These are phyloP conservation scores for Extremus antarcticus DNA, from an alignment of 495 filamentous ascomycete species.

Conservation along the genomic window DNA sequence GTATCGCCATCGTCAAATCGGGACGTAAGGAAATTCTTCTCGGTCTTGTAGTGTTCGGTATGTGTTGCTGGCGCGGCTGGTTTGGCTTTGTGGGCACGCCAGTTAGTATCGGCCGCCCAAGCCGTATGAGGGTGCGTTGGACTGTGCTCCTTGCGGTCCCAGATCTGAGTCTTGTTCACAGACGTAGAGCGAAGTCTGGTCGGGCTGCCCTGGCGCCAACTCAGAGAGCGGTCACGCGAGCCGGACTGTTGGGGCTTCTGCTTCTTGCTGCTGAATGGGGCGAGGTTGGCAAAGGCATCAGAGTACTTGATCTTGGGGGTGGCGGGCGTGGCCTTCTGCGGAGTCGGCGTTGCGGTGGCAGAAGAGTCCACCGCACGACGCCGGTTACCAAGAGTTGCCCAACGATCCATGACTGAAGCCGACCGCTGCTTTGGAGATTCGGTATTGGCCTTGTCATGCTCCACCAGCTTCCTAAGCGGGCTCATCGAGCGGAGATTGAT, in stretches of 20 bases:
- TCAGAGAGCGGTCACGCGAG: constrained; percentile 3
- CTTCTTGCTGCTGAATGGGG: constrained; percentile 22
- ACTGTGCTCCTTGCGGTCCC: constrained; percentile 19
- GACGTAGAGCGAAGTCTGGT: constrained; percentile 9
- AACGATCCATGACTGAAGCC: constrained; percentile 59
- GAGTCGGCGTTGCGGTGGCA: not conserved
- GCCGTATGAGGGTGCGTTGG: not conserved
- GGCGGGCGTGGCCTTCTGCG: constrained; percentile 5
- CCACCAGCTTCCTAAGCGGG: constrained; percentile 37
- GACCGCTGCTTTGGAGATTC: constrained; percentile 39
- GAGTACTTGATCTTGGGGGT: constrained; percentile 24
- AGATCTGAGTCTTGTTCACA: constrained; percentile 11
- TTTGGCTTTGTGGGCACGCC: constrained; percentile 8
- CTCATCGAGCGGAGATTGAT: constrained; percentile 23
- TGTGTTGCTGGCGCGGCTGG: not conserved
- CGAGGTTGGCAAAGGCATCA: constrained; percentile 18
- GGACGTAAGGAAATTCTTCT: constrained; percentile 19
- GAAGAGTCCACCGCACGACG: constrained; percentile 40
- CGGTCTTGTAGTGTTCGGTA: constrained; percentile 1
- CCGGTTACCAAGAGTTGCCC: constrained; percentile 72
- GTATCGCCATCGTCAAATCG: constrained; percentile 48
- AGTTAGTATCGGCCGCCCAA: constrained; percentile 12
- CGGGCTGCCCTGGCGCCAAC: constrained; percentile 17
- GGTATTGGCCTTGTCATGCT: constrained; percentile 47
- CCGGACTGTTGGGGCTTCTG: constrained; percentile 6